Base-by-base conservation (phyloP, 2,329 filamentous ascomycete genomes). In the Botryotinia narcissicola region DNA sequence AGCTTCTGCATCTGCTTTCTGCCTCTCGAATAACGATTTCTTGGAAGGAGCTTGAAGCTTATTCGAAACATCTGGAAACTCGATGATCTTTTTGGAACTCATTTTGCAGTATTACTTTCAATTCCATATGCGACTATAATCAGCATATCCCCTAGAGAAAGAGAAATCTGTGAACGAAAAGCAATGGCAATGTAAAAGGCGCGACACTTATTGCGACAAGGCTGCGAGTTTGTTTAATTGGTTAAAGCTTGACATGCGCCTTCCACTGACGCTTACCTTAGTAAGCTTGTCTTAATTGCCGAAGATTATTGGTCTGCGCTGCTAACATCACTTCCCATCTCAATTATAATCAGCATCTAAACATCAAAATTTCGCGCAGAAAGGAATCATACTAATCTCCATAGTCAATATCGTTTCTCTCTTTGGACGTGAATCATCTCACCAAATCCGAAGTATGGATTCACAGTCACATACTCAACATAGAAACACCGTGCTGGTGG, bases 1-100 rank as follows among this genome's bases (percentile, higher is more conserved):
- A 37, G 93, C 94, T 85, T 97, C 94, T 73, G 93, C 93, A 81
- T 97, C 94, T 74, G 93, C 93, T 82, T 93, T 94, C 82, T 97
- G 93, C 78, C 91, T 91, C 84, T 97, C 95, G 81, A 97, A 97
- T 40, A 92, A 87, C 32, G 94, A 97, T 81, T 96, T 93, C 83
- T 95, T 96, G 75, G 91, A 87, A 0, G 93, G 90, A 67, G 93
- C 93, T 73, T 92, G 89, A 69, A 96, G 89, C 83, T 97, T 97
- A 70, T 90, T 88, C 73, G 91, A 89, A 74, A 93, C 86, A 79
- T 94, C 89, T 22, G 93, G 91, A 79, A 95, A 95, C 72, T 81
- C 79, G 37, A 73, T 67, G 46, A 81, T 77, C 71, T 81, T 80
- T 73, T 80, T 81, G 18, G 72, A 71, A 68, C 29, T 40, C 71